These are phyloP conservation scores for Blastosporella zonata DNA, from an alignment of 1,284 basidiomycete genomes.

Conservation along the genomic window DNA sequence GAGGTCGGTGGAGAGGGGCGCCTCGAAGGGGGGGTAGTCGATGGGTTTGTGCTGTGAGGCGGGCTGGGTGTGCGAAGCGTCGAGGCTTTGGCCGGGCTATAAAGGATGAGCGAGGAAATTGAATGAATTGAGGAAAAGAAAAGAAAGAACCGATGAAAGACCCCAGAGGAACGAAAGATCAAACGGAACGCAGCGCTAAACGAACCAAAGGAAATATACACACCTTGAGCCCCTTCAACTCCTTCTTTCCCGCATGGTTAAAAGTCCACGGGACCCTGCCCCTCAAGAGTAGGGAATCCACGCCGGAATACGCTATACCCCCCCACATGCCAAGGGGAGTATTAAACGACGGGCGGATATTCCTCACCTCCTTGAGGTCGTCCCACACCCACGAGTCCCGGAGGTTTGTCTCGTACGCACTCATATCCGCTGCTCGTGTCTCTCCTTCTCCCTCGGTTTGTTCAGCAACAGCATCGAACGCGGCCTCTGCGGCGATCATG, in stretches of 20 bases:
- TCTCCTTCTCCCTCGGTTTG: neutral
- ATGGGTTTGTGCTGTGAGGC: slow-evolving; percentile 78
- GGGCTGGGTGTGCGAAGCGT: slow-evolving; percentile 73
- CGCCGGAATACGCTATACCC: slow-evolving; percentile 86
- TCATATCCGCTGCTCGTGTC: slow-evolving; percentile 59
- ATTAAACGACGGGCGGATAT: slow-evolving; percentile 90
- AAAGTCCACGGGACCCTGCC: slow-evolving; percentile 95
- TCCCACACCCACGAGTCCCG: neutral
- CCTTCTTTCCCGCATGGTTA: slow-evolving; percentile 29
- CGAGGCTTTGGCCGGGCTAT: slow-evolving; percentile 48
- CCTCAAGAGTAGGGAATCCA: slow-evolving; percentile 85
- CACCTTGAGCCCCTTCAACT: slow-evolving; percentile 12
- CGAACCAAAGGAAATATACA: neutral
- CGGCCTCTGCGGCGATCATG: slow-evolving; percentile 93
- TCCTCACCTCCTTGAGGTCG: slow-evolving; percentile 91
- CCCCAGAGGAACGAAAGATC: too few relatives aligned
- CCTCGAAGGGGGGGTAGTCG: slow-evolving; percentile 87
- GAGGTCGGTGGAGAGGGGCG: slow-evolving; percentile 92
- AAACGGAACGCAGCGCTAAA: too few relatives aligned
- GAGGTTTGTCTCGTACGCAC: slow-evolving; percentile 57
- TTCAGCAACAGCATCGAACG: slow-evolving; percentile 58
- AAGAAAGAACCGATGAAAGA: too few relatives aligned
- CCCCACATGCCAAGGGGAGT: slow-evolving; percentile 85
- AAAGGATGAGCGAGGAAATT: too few relatives aligned
- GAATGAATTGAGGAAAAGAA: too few relatives aligned